phyloP scores from a whole-genome alignment of 2,329 filamentous ascomycete species.

The Calycina herbarum region DNA sequence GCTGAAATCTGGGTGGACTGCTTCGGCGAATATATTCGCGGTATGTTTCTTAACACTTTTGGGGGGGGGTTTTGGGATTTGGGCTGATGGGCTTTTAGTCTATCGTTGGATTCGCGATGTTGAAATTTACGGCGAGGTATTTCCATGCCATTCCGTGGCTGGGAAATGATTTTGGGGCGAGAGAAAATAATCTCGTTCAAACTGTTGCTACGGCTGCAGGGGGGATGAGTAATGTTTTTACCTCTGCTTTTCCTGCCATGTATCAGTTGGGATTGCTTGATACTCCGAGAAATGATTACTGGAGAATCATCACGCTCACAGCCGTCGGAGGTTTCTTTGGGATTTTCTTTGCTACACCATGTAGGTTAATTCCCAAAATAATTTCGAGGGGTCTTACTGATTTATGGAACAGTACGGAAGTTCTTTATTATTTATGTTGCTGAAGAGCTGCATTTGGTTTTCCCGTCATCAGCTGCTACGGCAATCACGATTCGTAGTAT shows the following conservation, averaged over 20 bases:
- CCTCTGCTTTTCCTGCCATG: conserved; percentile 60
- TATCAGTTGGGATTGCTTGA: conserved; percentile 54
- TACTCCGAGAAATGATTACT: conserved; percentile 55
- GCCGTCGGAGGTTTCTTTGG: neutral
- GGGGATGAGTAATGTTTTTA: conserved; percentile 57
- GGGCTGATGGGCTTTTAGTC: conserved; percentile 28
- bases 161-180: conserved; percentile 56
- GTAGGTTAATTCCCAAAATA: neutral
- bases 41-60: conserved; percentile 31
- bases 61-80: neutral
- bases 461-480: conserved; percentile 59
- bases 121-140: conserved; percentile 53
- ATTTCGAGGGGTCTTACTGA: neutral
- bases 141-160: conserved; percentile 52
- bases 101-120: conserved; percentile 60
- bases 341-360: conserved; percentile 1
- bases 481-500: conserved; percentile 63
- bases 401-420: conserved; percentile 45
- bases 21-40: conserved; percentile 49
- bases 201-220: conserved; percentile 60
- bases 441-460: conserved; percentile 58
- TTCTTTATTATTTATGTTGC: conserved; percentile 69
- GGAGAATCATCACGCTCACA: conserved; percentile 59
- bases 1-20: conserved; percentile 52
- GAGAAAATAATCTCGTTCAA: conserved; percentile 63